phyloP scores from a whole-genome alignment of 139 green algal species.

The Deuterostichococcus epilithicus region DNA sequence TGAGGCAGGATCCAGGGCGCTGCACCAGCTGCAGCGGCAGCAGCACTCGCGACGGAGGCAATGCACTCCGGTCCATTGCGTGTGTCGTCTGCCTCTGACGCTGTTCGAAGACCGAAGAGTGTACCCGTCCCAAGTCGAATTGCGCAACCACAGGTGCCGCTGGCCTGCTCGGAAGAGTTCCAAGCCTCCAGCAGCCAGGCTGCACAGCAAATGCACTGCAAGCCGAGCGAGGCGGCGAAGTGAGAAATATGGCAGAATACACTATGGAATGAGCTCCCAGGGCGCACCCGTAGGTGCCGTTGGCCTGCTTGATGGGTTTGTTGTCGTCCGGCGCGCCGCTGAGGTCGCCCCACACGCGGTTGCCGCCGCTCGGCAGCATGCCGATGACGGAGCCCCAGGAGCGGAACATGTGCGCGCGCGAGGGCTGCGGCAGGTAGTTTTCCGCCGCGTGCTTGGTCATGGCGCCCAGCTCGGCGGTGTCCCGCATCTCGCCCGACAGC shows the following conservation, averaged over 20 bases:
- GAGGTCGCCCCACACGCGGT: conserved; percentile 68
- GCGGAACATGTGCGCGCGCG: conserved; percentile 37
- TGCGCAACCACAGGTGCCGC: no score
- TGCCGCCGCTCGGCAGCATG: conserved; percentile 76
- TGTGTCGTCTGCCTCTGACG: no score
- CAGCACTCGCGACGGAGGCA: no score
- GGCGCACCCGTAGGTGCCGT: conserved; percentile 22
- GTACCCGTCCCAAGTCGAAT: no score
- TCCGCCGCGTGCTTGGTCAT: conserved; percentile 35
- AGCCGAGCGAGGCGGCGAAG: background rate
- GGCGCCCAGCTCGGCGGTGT: conserved; percentile 60
- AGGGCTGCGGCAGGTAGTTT: conserved; percentile 17
- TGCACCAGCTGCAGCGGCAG: no score
- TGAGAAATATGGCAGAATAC: background rate
- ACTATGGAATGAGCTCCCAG: no score
- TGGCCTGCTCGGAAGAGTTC: no score
- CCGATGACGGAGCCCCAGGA: conserved; percentile 62
- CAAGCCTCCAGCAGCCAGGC: background rate
- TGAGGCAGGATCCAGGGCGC: no score
- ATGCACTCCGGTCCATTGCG: no score
- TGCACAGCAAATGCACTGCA: background rate
- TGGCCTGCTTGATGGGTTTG: conserved; percentile 3
- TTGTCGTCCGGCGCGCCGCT: conserved; percentile 64
- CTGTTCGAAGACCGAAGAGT: no score
- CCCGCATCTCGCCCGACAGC: conserved; percentile 49